Evolutionary conservation across 2,329 filamentous ascomycete genomes (phyloP).

Genomic region (Alternaria sp.): DNA sequence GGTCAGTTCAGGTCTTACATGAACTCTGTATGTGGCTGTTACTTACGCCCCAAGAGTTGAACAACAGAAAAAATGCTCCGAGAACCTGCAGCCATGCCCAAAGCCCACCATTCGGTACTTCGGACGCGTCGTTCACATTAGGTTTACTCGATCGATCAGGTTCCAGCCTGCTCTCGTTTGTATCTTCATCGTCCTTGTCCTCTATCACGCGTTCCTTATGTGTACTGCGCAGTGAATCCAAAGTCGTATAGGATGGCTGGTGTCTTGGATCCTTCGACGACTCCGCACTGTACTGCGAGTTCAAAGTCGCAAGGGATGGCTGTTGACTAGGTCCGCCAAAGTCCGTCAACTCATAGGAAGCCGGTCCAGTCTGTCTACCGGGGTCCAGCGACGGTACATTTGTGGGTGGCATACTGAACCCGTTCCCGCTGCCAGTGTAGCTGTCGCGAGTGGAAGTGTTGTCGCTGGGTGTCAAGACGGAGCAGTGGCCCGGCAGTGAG

Average conservation of each 20-base stretch:
- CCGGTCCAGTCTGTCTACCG: neutral
- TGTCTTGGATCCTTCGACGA: neutral
- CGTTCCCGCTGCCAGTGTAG: neutral
- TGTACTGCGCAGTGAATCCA: neutral
- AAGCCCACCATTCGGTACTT: constrained; percentile 55
- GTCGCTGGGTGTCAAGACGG: neutral
- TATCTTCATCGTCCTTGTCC: constrained; percentile 2
- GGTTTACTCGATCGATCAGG: constrained; percentile 27
- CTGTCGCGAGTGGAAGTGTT: neutral
- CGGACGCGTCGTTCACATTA: constrained; percentile 51
- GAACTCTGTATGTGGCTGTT: neutral
- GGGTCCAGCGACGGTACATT: neutral
- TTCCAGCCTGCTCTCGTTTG: constrained; percentile 15
- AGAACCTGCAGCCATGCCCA: constrained; percentile 57
- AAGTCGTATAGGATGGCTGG: neutral
- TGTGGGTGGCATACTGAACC: neutral
- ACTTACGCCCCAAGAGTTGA: constrained; percentile 52
- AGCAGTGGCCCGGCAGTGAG: neutral
- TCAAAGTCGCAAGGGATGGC: constrained; percentile 14
- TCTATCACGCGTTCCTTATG: constrained; percentile 22
- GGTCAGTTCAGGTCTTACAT: neutral
- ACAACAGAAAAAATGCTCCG: constrained; percentile 56
- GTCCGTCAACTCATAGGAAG: neutral
- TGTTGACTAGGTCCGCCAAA: constrained; percentile 22
- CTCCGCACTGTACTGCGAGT: neutral